Evolutionary conservation across 2,329 filamentous ascomycete species (phyloP).

Genomic region (Parastagonospora avenae): DNA sequence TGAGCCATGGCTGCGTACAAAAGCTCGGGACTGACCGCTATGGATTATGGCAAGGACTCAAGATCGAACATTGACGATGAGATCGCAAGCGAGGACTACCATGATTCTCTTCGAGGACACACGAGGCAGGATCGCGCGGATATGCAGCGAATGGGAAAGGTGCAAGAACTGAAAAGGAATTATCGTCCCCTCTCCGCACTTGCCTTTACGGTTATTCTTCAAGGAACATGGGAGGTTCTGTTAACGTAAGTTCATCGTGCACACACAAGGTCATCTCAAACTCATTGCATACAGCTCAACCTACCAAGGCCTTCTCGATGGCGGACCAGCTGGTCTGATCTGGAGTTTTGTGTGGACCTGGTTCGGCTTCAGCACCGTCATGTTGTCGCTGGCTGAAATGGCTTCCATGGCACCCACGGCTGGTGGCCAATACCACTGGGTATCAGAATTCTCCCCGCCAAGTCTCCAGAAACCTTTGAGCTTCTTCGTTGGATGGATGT

Average conservation of each 20-base stretch:
- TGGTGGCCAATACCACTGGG: conserved; percentile 45
- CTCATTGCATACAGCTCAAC: conserved; percentile 23
- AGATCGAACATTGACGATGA: conserved; percentile 22
- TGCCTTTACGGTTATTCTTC: conserved; percentile 41
- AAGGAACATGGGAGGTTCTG: conserved; percentile 42
- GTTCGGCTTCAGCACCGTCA: conserved; percentile 38
- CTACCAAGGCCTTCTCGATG: conserved; percentile 36
- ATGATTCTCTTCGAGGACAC: conserved; percentile 32
- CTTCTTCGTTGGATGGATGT: conserved; percentile 53
- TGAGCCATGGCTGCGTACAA: conserved; percentile 23
- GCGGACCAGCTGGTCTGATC: conserved; percentile 40
- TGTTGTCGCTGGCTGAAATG: conserved; percentile 43
- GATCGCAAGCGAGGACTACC: conserved; percentile 31
- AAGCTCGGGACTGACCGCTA: conserved; percentile 11
- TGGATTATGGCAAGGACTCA: conserved; percentile 12
- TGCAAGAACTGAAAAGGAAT: conserved; percentile 41
- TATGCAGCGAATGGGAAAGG: conserved; percentile 43
- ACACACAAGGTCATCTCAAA: neutral
- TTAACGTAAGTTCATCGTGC: conserved; percentile 26
- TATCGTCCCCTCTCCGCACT: conserved; percentile 40
- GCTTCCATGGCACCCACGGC: conserved; percentile 43
- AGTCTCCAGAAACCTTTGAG: conserved; percentile 35
- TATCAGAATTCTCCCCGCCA: conserved; percentile 40
- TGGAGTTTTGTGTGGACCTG: conserved; percentile 45
- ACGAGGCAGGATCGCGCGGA: conserved; percentile 35